These are phyloP conservation scores for Gypsophila paniculata DNA, from an alignment of 179 eudicot genomes.

Conservation along the genomic window DNA sequence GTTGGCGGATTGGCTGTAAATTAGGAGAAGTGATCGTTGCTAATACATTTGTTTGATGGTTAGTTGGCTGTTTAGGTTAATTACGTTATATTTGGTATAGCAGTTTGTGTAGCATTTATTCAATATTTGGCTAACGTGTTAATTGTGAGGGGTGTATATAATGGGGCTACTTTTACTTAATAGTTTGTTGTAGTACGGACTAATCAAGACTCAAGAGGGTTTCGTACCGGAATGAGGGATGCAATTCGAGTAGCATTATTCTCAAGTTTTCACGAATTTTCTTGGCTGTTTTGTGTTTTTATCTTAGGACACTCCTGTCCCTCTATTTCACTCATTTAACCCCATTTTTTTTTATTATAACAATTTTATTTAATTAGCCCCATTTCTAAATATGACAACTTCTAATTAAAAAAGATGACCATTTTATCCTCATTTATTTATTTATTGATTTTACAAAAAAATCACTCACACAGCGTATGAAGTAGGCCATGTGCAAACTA, in stretches of 20 bases:
- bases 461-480: too few relatives aligned
- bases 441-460: too few relatives aligned
- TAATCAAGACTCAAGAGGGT: neutral
- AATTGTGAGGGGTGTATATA: neutral
- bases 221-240: neutral
- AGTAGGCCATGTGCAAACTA: too few relatives aligned
- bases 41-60: too few relatives aligned
- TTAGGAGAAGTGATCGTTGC: neutral
- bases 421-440: too few relatives aligned
- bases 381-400: too few relatives aligned
- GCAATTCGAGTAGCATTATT: neutral
- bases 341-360: too few relatives aligned
- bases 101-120: neutral
- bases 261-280: neutral
- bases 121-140: neutral
- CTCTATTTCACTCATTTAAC: too few relatives aligned
- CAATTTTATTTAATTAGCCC: too few relatives aligned
- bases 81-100: neutral
- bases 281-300: neutral
- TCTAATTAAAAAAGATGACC: too few relatives aligned
- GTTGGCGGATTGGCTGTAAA: neutral
- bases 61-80: neutral
- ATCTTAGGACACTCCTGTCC: neutral
- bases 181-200: neutral
- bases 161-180: neutral